A percentile compares a stretch with the other conserved stretches of the same genome.
Conservation (phyloP, 2,329 filamentous ascomycete genomes). For the Coleophoma cylindrospora region DNA sequence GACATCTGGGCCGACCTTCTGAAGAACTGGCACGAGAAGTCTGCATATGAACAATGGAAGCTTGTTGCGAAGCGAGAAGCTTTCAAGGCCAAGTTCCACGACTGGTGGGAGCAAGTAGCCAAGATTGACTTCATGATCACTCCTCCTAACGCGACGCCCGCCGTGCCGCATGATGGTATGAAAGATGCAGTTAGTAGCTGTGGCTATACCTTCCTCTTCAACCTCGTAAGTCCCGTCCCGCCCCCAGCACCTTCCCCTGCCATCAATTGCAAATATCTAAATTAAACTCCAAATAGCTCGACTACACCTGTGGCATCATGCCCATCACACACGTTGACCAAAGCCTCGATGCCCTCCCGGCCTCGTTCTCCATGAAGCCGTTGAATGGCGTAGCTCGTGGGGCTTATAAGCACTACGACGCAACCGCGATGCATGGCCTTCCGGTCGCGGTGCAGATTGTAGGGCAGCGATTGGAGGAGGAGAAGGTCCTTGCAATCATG, state of each 20-base stretch:
- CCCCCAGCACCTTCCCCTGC: neutral
- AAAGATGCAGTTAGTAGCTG: constrained; percentile 78
- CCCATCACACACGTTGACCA: constrained; percentile 83
- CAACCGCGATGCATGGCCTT: constrained; percentile 76
- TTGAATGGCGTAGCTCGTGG: constrained; percentile 77
- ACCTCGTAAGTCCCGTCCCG: constrained; percentile 53
- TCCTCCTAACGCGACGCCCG: constrained; percentile 86
- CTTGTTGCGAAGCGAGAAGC: constrained; percentile 72
- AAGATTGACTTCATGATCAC: constrained; percentile 75
- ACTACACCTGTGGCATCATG: constrained; percentile 78
- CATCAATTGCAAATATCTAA: neutral
- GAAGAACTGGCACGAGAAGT: constrained; percentile 67
- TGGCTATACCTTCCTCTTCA: constrained; percentile 92
- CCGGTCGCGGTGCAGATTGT: constrained; percentile 65
- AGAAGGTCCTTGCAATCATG: constrained; percentile 30
- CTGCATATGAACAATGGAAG: constrained; percentile 75
- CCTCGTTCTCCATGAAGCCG: constrained; percentile 52
- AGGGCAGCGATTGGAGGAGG: constrained; percentile 25
- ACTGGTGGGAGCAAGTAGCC: constrained; percentile 75
- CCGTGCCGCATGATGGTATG: constrained; percentile 84
- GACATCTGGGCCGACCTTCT: constrained; percentile 74
- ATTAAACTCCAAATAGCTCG: constrained; percentile 48
- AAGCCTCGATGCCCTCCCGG: constrained; percentile 58
- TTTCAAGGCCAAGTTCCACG: constrained; percentile 74
- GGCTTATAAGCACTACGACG: constrained; percentile 83